Evolutionary conservation across 1,139 yeast species (phyloP).

Genomic region (Protomyces inundatus): DNA sequence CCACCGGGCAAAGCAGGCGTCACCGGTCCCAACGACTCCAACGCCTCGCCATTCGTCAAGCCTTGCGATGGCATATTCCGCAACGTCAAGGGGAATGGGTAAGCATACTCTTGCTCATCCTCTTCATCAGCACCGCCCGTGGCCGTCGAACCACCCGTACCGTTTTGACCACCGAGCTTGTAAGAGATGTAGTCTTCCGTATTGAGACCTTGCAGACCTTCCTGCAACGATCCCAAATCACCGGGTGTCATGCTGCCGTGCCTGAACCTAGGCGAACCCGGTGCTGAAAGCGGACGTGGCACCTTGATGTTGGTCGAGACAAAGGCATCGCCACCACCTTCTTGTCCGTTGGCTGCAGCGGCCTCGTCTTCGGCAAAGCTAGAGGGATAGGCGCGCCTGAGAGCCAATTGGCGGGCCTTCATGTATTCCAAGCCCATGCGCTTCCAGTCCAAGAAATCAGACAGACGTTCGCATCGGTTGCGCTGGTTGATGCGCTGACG

Average conservation of each 20-base stretch:
- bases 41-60: constrained; percentile 7
- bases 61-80: constrained; percentile 10
- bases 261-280: constrained; percentile 82
- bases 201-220: constrained; percentile 64
- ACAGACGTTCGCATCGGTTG: constrained; percentile 89
- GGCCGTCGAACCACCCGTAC: constrained; percentile 41
- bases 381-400: constrained; percentile 91
- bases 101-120: constrained; percentile 20
- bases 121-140: background rate
- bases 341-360: constrained; percentile 32
- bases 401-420: constrained; percentile 86
- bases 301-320: constrained; percentile 60
- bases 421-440: constrained; percentile 95
- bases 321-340: constrained; percentile 44
- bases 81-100: constrained; percentile 22
- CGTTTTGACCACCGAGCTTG: constrained; percentile 56
- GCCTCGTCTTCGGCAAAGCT: constrained; percentile 49
- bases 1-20: constrained; percentile 20
- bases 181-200: constrained; percentile 80
- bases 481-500: constrained; percentile 97
- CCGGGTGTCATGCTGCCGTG: constrained; percentile 90
- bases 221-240: constrained; percentile 93
- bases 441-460: constrained; percentile 93
- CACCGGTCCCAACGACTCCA: constrained; percentile 16
- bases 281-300: constrained; percentile 88